Evolutionary conservation across 306 rosid genomes (phyloP).

Genomic region (Quercus gilva): DNA sequence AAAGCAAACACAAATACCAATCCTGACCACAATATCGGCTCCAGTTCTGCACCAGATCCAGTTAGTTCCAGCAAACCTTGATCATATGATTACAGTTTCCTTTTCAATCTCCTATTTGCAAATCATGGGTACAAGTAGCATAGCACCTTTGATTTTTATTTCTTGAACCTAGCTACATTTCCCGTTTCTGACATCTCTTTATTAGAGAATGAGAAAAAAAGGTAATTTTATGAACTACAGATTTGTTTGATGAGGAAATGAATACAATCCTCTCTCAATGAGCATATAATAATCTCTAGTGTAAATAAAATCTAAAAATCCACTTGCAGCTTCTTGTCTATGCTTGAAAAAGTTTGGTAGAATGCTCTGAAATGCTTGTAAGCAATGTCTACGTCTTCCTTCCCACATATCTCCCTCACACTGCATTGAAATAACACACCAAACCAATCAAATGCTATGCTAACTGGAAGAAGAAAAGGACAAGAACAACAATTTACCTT

Average conservation of each 20-base stretch:
- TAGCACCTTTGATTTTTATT: not conserved
- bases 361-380: conserved; percentile 91
- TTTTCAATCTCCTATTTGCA: not conserved
- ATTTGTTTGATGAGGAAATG: not conserved
- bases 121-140: not conserved
- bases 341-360: conserved; percentile 67
- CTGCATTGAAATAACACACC: conserved; percentile 40
- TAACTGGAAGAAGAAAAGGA: conserved; percentile 17
- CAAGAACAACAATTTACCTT: conserved; percentile 3
- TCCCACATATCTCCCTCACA: conserved; percentile 90
- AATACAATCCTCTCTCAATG: not conserved
- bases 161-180: not conserved
- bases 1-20: conserved; percentile 14
- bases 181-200: not conserved
- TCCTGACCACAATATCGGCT: conserved; percentile 15
- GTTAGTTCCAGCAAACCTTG: conserved; percentile 1
- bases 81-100: not conserved
- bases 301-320: conserved; percentile 46
- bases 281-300: not conserved
- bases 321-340: conserved; percentile 66
- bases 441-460: not conserved
- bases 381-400: conserved; percentile 84
- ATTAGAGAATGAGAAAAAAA: not conserved
- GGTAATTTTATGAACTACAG: not conserved
- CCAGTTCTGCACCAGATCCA: conserved; percentile 25